phyloP scores from a whole-genome alignment of 1,284 basidiomycete genomes.

The Trametes polyzona region DNA sequence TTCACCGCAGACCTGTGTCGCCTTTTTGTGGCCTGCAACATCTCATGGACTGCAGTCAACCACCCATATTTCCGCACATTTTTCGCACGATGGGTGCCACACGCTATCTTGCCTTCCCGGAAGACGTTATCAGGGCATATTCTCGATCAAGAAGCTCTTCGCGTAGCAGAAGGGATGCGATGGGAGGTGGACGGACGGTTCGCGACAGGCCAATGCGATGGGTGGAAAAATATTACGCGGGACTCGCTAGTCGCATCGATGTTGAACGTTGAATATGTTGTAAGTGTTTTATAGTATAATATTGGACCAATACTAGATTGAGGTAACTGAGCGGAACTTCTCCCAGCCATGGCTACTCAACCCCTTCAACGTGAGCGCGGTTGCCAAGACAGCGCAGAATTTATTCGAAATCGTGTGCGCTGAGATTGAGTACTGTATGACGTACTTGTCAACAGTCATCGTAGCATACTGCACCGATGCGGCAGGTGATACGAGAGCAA shows the following conservation, averaged over 20 bases:
- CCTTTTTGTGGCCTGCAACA: too few relatives aligned
- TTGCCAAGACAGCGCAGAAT: slow-evolving; percentile 37
- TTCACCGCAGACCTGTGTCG: too few relatives aligned
- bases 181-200: slow-evolving; percentile 20
- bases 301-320: too few relatives aligned
- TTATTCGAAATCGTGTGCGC: slow-evolving; percentile 33
- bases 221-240: slow-evolving; percentile 40
- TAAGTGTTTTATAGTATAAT: too few relatives aligned
- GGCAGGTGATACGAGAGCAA: slow-evolving; percentile 36
- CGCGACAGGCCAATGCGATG: slow-evolving; percentile 37
- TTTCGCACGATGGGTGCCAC: slow-evolving; percentile 14
- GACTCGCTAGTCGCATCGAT: slow-evolving; percentile 17
- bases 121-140: slow-evolving; percentile 6
- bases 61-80: slow-evolving; percentile 6
- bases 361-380: slow-evolving; percentile 28
- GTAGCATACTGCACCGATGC: slow-evolving; percentile 38
- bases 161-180: slow-evolving; percentile 22
- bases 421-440: slow-evolving; percentile 31
- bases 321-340: too few relatives aligned
- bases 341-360: slow-evolving; percentile 16
- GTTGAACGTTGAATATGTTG: slow-evolving; percentile 15
- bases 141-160: slow-evolving; percentile 12
- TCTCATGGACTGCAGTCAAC: too few relatives aligned
- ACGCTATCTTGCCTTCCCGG: not conserved
- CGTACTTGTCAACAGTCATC: slow-evolving; percentile 24